Base-by-base conservation (phyloP, 306 rosid genomes). In the Gastrolobium bilobum region DNA sequence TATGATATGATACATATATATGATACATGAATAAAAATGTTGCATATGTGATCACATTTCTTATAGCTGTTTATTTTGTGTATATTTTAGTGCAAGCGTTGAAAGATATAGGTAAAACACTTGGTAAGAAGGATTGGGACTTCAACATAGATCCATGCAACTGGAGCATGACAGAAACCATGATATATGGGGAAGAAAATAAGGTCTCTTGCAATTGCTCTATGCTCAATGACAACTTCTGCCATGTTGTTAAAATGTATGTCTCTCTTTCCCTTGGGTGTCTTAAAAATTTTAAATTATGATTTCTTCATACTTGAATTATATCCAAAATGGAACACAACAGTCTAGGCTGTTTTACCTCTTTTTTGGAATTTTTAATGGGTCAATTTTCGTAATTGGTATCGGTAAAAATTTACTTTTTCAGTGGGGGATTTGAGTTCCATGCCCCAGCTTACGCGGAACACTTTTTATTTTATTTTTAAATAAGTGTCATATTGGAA, bases 171-270 rank as follows among this genome's bases (percentile, higher is more conserved):
- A 4, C 26, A 1, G 0, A 1, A 3, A 6, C n/a, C 11, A 46
- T n/a, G 3, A 2, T 0, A 0, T n/a, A 34, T 0, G 70, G 29
- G 38, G 20, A 2, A 0, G 71, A 7, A 1, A 46, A 78, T 34
- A 30, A 26, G 4, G 78, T 89, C 26, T 0, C 2, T 4, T 88
- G 94, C 73, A 30, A 77, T 10, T 86, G 91, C 76, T 4, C 64
- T 9, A 26, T 81, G 11, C 3, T 52, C 47, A 63, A 68, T 26
- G 14, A 53, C 48, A 80, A 38, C 9, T 44, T 79, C 66, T 89
- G 91, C 85, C 93, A 89, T 42, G 79, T 89, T 5, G n/a, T 52
- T 5, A 57, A 34, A 76, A 87, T 89, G 93, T 89, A 85, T 7
- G 73, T n/a, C n/a, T 4, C 56, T 33, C 34, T 20, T 53, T 70